phyloP scores from a whole-genome alignment of 352 stramenopile species.

The Blastocystis sp. region DNA sequence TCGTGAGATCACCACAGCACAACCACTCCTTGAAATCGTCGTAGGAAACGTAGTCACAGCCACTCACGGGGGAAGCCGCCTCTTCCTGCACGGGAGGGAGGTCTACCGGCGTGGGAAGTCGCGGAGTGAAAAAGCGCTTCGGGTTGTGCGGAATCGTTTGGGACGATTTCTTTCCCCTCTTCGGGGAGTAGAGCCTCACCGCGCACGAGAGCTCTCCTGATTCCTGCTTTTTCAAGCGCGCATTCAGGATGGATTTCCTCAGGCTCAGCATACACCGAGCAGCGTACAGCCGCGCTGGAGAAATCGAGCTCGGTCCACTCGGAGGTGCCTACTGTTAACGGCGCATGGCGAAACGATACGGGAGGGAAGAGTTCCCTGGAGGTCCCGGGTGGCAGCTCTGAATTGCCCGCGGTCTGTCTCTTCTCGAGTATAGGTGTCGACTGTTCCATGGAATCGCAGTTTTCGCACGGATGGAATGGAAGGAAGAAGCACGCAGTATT shows the following conservation, averaged over 20 bases:
- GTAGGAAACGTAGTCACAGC: not conserved
- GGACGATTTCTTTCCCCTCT: not conserved
- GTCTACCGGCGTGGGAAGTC: not conserved
- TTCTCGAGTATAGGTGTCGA: not conserved
- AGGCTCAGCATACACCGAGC: conserved; percentile 30
- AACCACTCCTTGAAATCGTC: not conserved
- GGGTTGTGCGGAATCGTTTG: not conserved
- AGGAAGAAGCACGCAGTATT: not conserved
- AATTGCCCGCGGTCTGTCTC: not conserved
- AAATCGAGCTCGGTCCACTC: not conserved
- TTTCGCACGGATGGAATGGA: not conserved
- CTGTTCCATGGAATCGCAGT: not conserved
- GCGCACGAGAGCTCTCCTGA: not conserved
- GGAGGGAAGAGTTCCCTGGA: not conserved
- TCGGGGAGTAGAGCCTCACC: not conserved
- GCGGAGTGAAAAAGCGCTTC: not conserved
- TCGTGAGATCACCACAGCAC: not conserved
- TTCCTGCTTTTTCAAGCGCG: not conserved
- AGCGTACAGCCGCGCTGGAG: conserved; percentile 18
- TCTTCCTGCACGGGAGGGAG: not conserved
- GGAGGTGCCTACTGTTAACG: not conserved
- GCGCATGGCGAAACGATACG: not conserved
- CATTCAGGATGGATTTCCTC: not conserved
- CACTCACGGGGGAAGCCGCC: not conserved
- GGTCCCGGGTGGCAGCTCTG: not conserved